phyloP scores from a whole-genome alignment of 2,329 filamentous ascomycete genomes.

The Sporothrix pseudoabietina region DNA sequence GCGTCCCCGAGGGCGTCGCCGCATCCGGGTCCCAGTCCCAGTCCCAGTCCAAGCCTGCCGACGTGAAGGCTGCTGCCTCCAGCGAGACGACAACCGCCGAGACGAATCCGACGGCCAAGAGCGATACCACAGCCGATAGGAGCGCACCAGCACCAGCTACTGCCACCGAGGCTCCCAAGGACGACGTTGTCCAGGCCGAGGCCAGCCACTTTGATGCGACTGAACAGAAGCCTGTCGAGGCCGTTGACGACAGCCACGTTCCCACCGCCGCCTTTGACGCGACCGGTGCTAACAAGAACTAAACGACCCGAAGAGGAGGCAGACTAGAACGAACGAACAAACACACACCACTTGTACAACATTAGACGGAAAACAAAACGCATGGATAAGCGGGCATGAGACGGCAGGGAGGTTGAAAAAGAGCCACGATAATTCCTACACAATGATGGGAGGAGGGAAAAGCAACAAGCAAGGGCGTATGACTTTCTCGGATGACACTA shows the following conservation, averaged over 20 bases:
- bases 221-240: slow-evolving; percentile 20
- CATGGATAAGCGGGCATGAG: background rate
- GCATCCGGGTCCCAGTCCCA: slow-evolving; percentile 27
- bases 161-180: background rate
- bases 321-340: background rate
- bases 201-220: background rate
- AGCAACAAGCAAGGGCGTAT: background rate
- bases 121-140: background rate
- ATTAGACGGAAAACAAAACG: slow-evolving; percentile 3
- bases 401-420: background rate
- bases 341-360: slow-evolving; percentile 18
- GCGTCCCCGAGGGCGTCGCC: slow-evolving; percentile 38
- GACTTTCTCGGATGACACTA: background rate
- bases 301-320: slow-evolving; percentile 7
- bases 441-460: background rate
- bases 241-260: slow-evolving; percentile 29
- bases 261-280: slow-evolving; percentile 41
- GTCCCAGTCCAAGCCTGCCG: background rate
- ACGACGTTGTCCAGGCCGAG: slow-evolving; percentile 26
- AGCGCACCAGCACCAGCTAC: background rate
- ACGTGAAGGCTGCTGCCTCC: background rate
- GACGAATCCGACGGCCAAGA: slow-evolving; percentile 1
- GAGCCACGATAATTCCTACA: background rate
- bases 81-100: background rate
- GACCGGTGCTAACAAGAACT: slow-evolving; percentile 40